Evolutionary conservation across 2,329 filamentous ascomycete genomes (phyloP), one percentile per base, ranked within the genome.

Genomic region (Penicillium sp.): DNA sequence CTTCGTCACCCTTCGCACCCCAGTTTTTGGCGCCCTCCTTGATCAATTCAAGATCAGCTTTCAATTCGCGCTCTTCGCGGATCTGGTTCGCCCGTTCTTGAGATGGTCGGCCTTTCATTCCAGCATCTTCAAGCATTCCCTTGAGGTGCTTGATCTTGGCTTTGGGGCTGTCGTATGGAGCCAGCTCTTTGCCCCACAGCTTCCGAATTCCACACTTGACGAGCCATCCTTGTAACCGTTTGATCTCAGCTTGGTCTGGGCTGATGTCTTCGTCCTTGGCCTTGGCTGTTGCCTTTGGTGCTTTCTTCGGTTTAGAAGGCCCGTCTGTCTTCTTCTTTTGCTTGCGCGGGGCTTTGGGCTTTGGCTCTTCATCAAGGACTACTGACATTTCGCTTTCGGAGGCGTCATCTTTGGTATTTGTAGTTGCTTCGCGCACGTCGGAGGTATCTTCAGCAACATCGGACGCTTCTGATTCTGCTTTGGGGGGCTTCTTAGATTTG

Each of bases 181-280:
- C 90, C 27, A 99, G 81, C 73, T 97, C 91, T 59, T 88, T 86
- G 46, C 83, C 84, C 93, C 94, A 99, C 57, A 97, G 83, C 70
- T 97, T 97, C 49, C 91, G 88, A 51, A 97, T 85, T 29, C 93
- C 93, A 67, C 93, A 99, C 73, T 97, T 96, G 43, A 88, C 76
- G 6, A 99, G 82, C 73, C 93, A 91, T 8, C 86, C 84, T 75
- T 97, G 93, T 3, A 97, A 79, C 45, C 87, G 88, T 73, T 96
- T 97, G 69, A 97, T 88, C 70, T 96, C 89, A 3, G 83, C 86
- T 55, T 90, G 85, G 56, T 92, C 83, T 0, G 88, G 83, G 16
- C 86, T 79, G 2, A 76, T 62, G 8, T 78, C 66, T n/a, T 75
- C 65, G 54, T 80, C 79, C 16, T 80, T 81, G 14, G 70, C 49